Conservation (phyloP, 306 rosid genomes). For the Rosa persica region DNA sequence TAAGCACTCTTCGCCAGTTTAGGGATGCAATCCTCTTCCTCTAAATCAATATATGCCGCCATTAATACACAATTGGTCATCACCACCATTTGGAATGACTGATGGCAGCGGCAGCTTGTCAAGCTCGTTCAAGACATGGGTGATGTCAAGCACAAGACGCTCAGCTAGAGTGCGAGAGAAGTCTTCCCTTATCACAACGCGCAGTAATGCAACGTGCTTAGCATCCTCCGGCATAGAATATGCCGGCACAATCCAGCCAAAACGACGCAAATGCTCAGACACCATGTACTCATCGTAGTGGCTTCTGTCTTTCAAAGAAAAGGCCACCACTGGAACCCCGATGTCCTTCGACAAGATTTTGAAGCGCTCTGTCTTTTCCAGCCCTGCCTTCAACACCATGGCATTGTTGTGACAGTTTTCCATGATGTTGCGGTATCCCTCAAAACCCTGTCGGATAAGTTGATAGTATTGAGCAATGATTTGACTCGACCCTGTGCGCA, state of each 20-base stretch:
- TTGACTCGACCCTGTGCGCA: slow-evolving; percentile 60
- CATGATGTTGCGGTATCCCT: slow-evolving; percentile 60
- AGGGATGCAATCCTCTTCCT: background rate
- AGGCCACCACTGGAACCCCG: slow-evolving; percentile 41
- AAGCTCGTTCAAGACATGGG: slow-evolving; percentile 42
- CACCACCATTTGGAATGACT: background rate
- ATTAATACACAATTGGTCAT: background rate
- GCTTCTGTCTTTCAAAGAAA: slow-evolving; percentile 29
- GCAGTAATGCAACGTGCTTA: slow-evolving; percentile 49
- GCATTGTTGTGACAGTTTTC: slow-evolving; percentile 45
- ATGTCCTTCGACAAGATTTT: slow-evolving; percentile 35
- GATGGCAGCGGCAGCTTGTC: slow-evolving; percentile 17
- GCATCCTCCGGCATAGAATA: slow-evolving; percentile 64
- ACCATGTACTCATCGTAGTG: slow-evolving; percentile 44
- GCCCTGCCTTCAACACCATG: slow-evolving; percentile 27
- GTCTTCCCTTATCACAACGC: slow-evolving; percentile 54
- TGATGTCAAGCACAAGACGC: slow-evolving; percentile 45
- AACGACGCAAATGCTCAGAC: slow-evolving; percentile 47
- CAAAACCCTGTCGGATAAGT: slow-evolving; percentile 53
- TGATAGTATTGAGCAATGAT: slow-evolving; percentile 70
- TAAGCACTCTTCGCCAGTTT: background rate
- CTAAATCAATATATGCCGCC: background rate
- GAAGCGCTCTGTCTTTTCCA: slow-evolving; percentile 27
- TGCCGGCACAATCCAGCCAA: slow-evolving; percentile 63
- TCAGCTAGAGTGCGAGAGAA: slow-evolving; percentile 50